Percentiles rank a stretch among this genome's conserved stretches.
These are phyloP conservation scores for Leccinum rimulosum DNA, from an alignment of 768 basidiomycete species.

Conservation along the genomic window DNA sequence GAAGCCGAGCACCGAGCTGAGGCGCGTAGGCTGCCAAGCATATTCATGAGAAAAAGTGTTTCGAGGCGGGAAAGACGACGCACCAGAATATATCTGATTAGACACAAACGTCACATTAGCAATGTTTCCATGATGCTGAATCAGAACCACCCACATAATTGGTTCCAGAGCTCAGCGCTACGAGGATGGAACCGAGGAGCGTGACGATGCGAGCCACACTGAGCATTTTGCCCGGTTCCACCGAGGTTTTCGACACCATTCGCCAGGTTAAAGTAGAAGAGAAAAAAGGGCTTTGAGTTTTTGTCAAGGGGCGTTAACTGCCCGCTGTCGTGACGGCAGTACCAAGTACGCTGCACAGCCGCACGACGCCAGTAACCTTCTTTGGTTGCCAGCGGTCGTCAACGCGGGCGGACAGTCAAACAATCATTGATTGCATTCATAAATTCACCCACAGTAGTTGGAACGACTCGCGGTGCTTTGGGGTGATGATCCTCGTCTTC, in stretches of 20 bases:
- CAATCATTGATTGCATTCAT: no score
- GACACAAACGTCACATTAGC: constrained; percentile 16
- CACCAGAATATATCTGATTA: constrained; percentile 32
- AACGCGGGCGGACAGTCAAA: no score
- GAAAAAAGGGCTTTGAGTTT: no score
- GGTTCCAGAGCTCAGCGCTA: constrained; percentile 64
- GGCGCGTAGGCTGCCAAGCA: constrained; percentile 70
- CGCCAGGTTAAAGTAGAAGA: not conserved
- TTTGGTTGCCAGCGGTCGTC: no score
- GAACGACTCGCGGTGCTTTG: no score
- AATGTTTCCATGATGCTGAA: not conserved
- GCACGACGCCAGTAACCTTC: no score
- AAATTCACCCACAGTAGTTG: no score
- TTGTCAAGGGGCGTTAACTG: no score
- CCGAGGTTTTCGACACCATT: constrained; percentile 19
- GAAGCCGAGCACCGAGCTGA: constrained; percentile 75
- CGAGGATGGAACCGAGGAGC: constrained; percentile 55
- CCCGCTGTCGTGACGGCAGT: no score
- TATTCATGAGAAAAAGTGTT: not conserved
- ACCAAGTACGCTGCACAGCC: no score
- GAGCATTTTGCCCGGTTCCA: constrained; percentile 29
- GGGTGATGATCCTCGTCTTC: no score
- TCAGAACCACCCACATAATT: constrained; percentile 58
- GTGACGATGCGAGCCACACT: constrained; percentile 44
- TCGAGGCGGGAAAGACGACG: not conserved